Percentiles rank a stretch among this genome's conserved stretches.
phyloP scores from a whole-genome alignment of 148 eudicot species.

The Vaccinium corymbosum region DNA sequence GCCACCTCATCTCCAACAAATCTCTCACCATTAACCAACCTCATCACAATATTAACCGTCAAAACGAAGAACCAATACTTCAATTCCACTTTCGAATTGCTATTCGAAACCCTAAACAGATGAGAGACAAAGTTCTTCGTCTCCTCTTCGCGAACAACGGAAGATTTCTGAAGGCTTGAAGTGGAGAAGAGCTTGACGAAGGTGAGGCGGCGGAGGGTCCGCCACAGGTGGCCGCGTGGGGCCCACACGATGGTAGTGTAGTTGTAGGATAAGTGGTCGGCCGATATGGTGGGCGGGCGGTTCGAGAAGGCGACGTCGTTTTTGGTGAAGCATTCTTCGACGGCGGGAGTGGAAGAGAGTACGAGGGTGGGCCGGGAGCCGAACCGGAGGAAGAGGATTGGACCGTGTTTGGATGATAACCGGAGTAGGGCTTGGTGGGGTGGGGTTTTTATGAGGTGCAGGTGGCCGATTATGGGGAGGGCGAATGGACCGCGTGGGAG shows the following conservation, averaged over 20 bases:
- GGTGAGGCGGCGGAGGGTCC: constrained; percentile 21
- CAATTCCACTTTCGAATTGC: constrained; percentile 21
- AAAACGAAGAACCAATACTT: constrained; percentile 12
- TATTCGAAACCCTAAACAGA: background rate
- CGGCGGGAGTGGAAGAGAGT: constrained; percentile 19
- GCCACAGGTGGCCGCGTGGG: constrained; percentile 25
- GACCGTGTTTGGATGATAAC: constrained; percentile 18
- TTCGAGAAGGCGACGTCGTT: constrained; percentile 26
- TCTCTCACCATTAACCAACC: constrained; percentile 29
- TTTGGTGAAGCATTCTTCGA: constrained; percentile 15
- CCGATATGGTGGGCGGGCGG: constrained; percentile 4
- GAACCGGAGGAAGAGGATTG: constrained; percentile 14
- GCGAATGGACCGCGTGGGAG: constrained; percentile 20
- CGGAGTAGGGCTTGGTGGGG: background rate
- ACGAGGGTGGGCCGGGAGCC: constrained; percentile 17
- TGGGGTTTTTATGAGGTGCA: constrained; percentile 18
- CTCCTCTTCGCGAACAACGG: constrained; percentile 17
- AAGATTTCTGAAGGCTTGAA: constrained; percentile 14
- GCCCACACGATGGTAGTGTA: background rate
- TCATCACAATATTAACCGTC: constrained; percentile 30
- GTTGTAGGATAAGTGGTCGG: constrained; percentile 13
- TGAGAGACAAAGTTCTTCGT: constrained; percentile 14
- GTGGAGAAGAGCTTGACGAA: constrained; percentile 22
- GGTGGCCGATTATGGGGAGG: constrained; percentile 32
- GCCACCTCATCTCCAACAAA: constrained; percentile 19